These are phyloP conservation scores for Leonotis leonurus DNA, from an alignment of 257 asterid species.

Conservation along the genomic window DNA sequence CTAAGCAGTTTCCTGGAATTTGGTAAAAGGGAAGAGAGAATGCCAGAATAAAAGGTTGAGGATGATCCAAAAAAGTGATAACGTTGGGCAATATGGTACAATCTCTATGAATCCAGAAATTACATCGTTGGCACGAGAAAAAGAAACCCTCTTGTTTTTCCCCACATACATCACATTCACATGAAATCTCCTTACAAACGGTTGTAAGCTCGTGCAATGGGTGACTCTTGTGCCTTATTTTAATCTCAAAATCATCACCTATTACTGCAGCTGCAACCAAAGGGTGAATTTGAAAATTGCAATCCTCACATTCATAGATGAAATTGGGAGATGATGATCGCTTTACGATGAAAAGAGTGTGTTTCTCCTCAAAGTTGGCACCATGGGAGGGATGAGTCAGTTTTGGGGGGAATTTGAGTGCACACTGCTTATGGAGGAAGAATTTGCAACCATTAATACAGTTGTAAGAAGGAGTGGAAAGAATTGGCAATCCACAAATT, in stretches of 20 bases:
- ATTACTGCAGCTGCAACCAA: neutral
- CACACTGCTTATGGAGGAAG: neutral
- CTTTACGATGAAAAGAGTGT: too few relatives aligned
- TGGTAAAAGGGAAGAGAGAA: neutral
- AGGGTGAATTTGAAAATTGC: neutral
- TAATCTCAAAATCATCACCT: neutral
- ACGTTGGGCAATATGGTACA: neutral
- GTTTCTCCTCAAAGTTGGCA: too few relatives aligned
- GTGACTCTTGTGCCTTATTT: neutral
- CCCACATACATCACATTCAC: neutral
- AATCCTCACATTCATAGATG: neutral
- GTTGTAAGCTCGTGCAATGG: neutral
- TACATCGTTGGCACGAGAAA: neutral
- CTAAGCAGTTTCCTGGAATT: neutral
- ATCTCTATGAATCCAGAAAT: slow-evolving; percentile 9
- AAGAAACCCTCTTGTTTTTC: neutral
- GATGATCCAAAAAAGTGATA: neutral
- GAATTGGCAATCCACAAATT: neutral
- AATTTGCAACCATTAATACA: neutral
- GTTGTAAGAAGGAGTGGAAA: neutral
- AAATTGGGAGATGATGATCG: neutral
- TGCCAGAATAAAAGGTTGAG: neutral
- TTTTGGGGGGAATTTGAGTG: neutral
- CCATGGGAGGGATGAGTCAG: neutral
- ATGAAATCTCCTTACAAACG: neutral